Base-by-base conservation (phyloP, 768 basidiomycete genomes). In the Termitomyces sp. region DNA sequence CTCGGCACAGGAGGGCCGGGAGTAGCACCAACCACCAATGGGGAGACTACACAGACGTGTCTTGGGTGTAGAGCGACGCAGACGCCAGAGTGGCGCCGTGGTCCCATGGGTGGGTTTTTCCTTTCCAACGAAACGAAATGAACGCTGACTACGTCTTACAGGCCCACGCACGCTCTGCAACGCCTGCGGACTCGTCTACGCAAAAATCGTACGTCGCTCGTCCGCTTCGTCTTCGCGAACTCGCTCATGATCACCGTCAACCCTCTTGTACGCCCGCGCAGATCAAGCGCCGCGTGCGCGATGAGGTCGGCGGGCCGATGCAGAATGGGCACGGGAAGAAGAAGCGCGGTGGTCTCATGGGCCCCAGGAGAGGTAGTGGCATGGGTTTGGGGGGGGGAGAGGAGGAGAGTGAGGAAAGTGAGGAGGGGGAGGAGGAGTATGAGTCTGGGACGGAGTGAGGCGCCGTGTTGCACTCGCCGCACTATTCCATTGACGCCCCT, bases 31-130 rank as follows among this genome's bases (percentile, higher is more conserved):
- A 35, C 34, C n/a, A 7, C n/a, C 14, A 48, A 16, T 12, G 47
- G 21, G 3, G 47, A 49, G 21, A 6, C 28, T 25, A 73, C 50
- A 73, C 90, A 91, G 68, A 87, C 80, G 25, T 93, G 90, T 71
- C 76, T 90, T 32, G 91, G 89, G 32, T 93, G 90, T 72, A 79
- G 74, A 63, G 90, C 89, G 59, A 93, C 91, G 16, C 86, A 89
- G 55, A 93, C 90, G 60, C 90, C 90, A 6, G 90, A 93, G 74
- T 93, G 91, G 90, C 77, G 90, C 54, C 75, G 91, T 59, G 90
- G 90, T 1, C 90, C 90, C 14, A 70, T 92, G 74, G 90, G 89
- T 91, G 66, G 68, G 76, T 71, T 35, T 47, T 32, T 8, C 3
- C 17, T 9, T 19, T 8, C n/a, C 40, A 9, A 25, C 23, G 40